These are phyloP conservation scores for Crepidotus variabilis DNA, from an alignment of 768 basidiomycete genomes.

Conservation along the genomic window DNA sequence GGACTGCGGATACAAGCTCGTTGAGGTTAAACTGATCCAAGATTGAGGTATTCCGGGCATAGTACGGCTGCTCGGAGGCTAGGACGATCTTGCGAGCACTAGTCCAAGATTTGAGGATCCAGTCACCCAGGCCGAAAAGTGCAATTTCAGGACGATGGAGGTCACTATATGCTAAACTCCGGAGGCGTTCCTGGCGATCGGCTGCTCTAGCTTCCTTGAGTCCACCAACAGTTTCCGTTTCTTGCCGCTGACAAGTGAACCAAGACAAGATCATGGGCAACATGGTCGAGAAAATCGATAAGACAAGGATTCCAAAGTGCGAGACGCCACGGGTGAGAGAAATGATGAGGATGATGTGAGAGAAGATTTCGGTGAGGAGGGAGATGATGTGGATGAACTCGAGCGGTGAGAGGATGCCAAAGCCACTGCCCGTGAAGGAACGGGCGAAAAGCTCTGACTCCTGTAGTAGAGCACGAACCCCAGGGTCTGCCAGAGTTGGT, in stretches of 20 bases:
- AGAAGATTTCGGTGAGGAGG: conserved; percentile 64
- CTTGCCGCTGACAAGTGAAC: conserved; percentile 36
- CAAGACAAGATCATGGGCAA: conserved; percentile 58
- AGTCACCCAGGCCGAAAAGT: conserved; percentile 79
- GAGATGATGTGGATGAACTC: conserved; percentile 75
- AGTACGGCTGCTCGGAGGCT: conserved; percentile 46
- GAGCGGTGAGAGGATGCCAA: conserved; percentile 77
- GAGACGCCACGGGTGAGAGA: conserved; percentile 57
- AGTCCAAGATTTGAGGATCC: conserved; percentile 81
- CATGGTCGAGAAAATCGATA: conserved; percentile 58
- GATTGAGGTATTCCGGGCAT: conserved; percentile 41
- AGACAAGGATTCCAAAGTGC: conserved; percentile 52
- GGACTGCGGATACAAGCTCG: conserved; percentile 60
- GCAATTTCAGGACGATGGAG: conserved; percentile 75
- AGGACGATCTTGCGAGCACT: conserved; percentile 56
- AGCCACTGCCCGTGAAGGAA: conserved; percentile 74
- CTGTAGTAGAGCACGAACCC: conserved; percentile 73
- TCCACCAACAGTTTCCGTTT: conserved; percentile 42
- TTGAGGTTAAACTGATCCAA: conserved; percentile 58
- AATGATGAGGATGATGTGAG: conserved; percentile 65
- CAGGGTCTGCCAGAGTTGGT: conserved; percentile 72
- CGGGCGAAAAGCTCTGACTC: conserved; percentile 84
- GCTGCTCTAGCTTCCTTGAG: conserved; percentile 59
- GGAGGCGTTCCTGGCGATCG: conserved; percentile 72
- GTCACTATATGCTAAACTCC: conserved; percentile 72